Percentiles rank a stretch among this genome's conserved stretches.
Evolutionary conservation across 1,139 yeast genomes (phyloP).

Genomic region (Meyerozyma athensensis): DNA sequence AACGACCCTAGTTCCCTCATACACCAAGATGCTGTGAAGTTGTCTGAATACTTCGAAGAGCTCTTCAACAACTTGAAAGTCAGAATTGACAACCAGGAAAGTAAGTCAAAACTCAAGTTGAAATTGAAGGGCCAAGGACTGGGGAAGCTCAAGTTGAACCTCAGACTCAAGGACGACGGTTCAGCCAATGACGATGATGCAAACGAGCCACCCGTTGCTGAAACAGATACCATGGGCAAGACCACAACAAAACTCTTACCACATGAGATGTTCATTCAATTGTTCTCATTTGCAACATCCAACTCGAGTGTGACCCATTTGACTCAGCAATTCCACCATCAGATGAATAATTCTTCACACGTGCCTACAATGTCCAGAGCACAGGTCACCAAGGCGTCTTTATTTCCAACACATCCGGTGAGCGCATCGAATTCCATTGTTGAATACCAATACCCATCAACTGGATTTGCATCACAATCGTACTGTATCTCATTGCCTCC

Average conservation of each 20-base stretch:
- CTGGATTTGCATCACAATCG: slow-evolving; percentile 39
- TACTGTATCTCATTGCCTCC: slow-evolving; percentile 42
- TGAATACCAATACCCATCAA: slow-evolving; percentile 43
- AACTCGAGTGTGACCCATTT: slow-evolving; percentile 17
- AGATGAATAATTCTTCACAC: slow-evolving; percentile 7
- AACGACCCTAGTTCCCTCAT: slow-evolving; percentile 54
- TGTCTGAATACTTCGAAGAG: slow-evolving; percentile 32
- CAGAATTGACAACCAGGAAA: slow-evolving; percentile 13
- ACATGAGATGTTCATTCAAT: slow-evolving; percentile 32
- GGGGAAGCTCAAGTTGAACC: slow-evolving; percentile 20
- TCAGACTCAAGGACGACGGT: slow-evolving; percentile 17
- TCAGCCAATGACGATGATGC: slow-evolving; percentile 17
- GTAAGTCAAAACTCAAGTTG: slow-evolving; percentile 17
- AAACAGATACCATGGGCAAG: slow-evolving; percentile 22
- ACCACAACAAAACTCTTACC: slow-evolving; percentile 21
- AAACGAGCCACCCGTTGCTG: slow-evolving; percentile 8
- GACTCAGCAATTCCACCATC: slow-evolving; percentile 11
- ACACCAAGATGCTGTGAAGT: slow-evolving; percentile 50
- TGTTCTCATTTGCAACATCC: slow-evolving; percentile 34
- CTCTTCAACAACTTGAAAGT: slow-evolving; percentile 24
- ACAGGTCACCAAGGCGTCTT: slow-evolving; percentile 6
- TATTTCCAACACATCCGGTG: slow-evolving; percentile 11
- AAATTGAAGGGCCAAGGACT: slow-evolving; percentile 24
- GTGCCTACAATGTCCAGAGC: slow-evolving; percentile 5
- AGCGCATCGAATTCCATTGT: slow-evolving; percentile 20